These are phyloP conservation scores for Picea sitchensis DNA, from an alignment of 75 land plant genomes.

Conservation along the genomic window DNA sequence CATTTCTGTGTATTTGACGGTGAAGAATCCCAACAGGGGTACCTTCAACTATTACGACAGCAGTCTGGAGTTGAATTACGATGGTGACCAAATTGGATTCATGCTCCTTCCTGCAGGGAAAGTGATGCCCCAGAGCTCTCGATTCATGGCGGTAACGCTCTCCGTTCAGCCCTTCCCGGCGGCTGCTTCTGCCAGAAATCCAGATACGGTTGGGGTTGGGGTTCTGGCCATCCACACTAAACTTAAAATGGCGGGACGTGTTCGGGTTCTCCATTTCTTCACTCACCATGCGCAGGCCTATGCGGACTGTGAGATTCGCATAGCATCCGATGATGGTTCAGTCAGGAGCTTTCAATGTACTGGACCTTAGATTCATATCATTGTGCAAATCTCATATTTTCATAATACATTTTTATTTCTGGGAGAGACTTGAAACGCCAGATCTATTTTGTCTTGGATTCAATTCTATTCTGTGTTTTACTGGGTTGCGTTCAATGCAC, in stretches of 20 bases:
- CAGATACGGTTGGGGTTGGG: conserved; percentile 20
- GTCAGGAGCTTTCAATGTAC: conserved; percentile 55
- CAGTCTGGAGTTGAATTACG: conserved; percentile 48
- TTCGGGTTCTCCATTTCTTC: conserved; percentile 62
- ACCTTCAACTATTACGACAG: conserved; percentile 74
- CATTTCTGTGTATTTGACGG: conserved; percentile 54
- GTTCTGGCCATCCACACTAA: conserved; percentile 48
- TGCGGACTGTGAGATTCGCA: conserved; percentile 36
- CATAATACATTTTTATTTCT: too few species aligned
- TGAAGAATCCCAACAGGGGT: conserved; percentile 74
- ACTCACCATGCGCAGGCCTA: conserved; percentile 64
- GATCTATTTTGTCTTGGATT: too few species aligned
- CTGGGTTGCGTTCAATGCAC: too few species aligned
- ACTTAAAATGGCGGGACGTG: conserved; percentile 51
- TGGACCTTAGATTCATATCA: too few species aligned
- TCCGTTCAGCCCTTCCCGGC: conserved; percentile 22
- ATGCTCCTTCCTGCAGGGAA: conserved; percentile 75
- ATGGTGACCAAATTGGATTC: conserved; percentile 56
- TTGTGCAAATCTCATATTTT: too few species aligned
- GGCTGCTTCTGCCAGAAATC: conserved; percentile 3
- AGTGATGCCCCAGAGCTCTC: conserved; percentile 41
- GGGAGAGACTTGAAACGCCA: too few species aligned
- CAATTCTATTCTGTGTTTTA: too few species aligned
- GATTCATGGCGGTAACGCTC: conserved; percentile 54
- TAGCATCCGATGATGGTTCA: conserved; percentile 61